Evolutionary conservation across 345 rosid species (phyloP).

Genomic region (Salix purpurea): DNA sequence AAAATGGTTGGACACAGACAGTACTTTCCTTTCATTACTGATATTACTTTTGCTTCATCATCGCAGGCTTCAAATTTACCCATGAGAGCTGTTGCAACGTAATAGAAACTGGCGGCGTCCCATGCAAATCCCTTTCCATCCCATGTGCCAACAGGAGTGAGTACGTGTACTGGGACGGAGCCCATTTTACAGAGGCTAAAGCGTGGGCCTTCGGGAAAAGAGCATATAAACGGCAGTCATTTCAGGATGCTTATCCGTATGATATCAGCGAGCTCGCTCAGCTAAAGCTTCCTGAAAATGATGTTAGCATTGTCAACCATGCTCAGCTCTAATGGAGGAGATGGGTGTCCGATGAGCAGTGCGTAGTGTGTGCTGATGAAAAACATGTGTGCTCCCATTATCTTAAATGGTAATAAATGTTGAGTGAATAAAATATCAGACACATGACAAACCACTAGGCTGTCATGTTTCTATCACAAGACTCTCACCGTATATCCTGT

Average conservation of each 20-base stretch:
- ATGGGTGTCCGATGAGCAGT: no score
- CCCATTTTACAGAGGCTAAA: background rate
- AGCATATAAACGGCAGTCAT: background rate
- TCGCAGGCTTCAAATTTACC: background rate
- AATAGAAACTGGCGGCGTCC: background rate
- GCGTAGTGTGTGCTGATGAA: no score
- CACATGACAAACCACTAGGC: no score
- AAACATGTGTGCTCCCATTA: no score
- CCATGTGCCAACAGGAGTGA: background rate
- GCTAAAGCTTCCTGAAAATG: no score
- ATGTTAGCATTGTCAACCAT: no score
- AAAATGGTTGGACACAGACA: background rate
- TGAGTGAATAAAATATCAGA: no score
- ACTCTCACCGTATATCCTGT: no score
- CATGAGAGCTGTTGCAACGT: background rate
- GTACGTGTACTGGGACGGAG: background rate
- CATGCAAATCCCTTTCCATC: background rate
- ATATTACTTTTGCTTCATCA: background rate
- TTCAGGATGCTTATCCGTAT: background rate
- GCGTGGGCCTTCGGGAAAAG: background rate
- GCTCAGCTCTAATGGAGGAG: no score
- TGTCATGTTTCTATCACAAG: no score
- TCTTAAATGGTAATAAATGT: no score
- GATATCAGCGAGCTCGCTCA: background rate
- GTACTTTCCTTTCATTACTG: background rate